These are phyloP conservation scores for Mortierella sp. DNA, from an alignment of 371 early-diverging fungal species.

Conservation along the genomic window DNA sequence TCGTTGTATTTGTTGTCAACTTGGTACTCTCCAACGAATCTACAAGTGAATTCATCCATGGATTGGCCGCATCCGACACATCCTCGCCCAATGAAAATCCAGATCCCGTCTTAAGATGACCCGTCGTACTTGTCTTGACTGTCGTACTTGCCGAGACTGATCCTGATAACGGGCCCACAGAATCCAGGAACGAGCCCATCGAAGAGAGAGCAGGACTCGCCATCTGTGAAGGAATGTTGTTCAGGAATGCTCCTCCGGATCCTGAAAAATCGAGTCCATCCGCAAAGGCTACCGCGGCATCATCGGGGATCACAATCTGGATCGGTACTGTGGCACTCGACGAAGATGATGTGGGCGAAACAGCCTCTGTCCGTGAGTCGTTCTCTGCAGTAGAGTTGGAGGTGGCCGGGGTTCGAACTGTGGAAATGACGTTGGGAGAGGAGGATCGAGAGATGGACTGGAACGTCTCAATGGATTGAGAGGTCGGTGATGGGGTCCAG, in stretches of 20 bases:
- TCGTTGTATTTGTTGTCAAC: background rate
- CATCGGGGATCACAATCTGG: constrained; percentile 31
- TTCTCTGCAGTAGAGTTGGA: constrained; percentile 14
- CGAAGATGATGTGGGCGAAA: background rate
- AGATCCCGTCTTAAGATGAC: constrained; percentile 3
- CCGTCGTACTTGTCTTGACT: too few relatives aligned
- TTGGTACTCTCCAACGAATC: constrained; percentile 36
- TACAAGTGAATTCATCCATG: constrained; percentile 40
- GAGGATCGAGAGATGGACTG: constrained; percentile 46
- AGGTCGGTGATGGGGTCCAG: background rate
- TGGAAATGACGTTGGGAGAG: constrained; percentile 18
- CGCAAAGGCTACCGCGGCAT: constrained; percentile 41
- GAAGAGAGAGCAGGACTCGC: too few relatives aligned
- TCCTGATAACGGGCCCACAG: too few relatives aligned
- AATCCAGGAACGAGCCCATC: too few relatives aligned
- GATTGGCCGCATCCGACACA: constrained; percentile 39
- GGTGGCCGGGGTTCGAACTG: background rate
- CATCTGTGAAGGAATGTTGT: too few relatives aligned
- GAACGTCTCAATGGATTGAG: constrained; percentile 48
- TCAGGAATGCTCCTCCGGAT: too few relatives aligned
- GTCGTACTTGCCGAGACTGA: too few relatives aligned
- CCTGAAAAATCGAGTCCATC: constrained; percentile 13
- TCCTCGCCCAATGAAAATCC: constrained; percentile 49
- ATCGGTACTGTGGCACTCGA: constrained; percentile 19
- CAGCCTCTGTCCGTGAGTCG: constrained; percentile 5